Base-by-base conservation (phyloP, 1,139 yeast genomes). In the Pichia sp. region DNA sequence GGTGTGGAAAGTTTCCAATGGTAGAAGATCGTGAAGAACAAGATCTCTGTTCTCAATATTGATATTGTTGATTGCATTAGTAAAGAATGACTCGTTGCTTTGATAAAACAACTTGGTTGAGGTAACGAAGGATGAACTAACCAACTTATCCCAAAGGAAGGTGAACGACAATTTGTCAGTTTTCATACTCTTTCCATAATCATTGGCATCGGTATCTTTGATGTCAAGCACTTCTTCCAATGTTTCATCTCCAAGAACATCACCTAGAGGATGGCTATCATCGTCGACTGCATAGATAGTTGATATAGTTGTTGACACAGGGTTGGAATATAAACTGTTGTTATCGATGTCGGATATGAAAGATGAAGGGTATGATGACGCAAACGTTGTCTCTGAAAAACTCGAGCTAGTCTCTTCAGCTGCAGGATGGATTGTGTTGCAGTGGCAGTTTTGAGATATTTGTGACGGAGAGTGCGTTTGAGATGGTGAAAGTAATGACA, bases 1-100 rank as follows among this genome's bases (percentile, higher is more conserved):
- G 14, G 55, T 53, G 6, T 50, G 46, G 24, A 36, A 60, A 14
- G 60, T 57, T 51, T 57, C 53, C 42, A 59, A 34, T 10, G 56
- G 57, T 27, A 59, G n/a, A 6, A 36, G 29, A 47, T 51, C 55
- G 30, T 49, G 17, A 3, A 53, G 24, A 42, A 51, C 27, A 4
- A 53, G 6, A 34, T 48, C 34, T 42, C 20, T 41, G 17, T 29
- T 46, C 14, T 30, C 38, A n/a, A 34, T n/a, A n/a, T 46, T 44
- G 7, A 49, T 31, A 29, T 24, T 16, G 33, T 34, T 50, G 24
- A 27, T 27, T 27, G 29, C 20, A 17, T 45, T 50, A 17, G 42
- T 33, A 30, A 45, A 34, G 14, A 50, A 30, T 30, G 14, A 17
- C n/a, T 30, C 36, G 29, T 48, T 55, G n/a, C 8, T n/a, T n/a